Evolutionary conservation across 1,284 basidiomycete species (phyloP).

Genomic region (Athelia psychrophila): DNA sequence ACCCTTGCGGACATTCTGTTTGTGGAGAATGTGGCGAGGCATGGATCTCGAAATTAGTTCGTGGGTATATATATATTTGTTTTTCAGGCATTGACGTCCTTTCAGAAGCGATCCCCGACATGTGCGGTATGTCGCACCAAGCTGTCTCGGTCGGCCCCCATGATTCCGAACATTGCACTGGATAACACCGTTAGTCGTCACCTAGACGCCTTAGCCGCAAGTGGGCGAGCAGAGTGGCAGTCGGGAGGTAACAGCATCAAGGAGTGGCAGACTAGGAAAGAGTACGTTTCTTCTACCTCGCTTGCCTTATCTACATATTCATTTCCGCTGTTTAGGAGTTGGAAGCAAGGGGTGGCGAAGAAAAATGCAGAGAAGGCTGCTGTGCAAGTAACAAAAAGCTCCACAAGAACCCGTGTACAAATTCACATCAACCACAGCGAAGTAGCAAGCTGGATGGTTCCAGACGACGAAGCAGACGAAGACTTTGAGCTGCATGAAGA

Average conservation of each 20-base stretch:
- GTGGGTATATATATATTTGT: conserved; percentile 10
- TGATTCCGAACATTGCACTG: conserved; percentile 50
- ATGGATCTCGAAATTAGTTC: conserved; percentile 45
- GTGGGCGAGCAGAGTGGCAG: conserved; percentile 43
- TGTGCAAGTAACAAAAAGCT: background rate
- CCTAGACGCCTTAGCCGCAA: conserved; percentile 34
- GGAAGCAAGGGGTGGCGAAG: conserved; percentile 16
- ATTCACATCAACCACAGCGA: background rate
- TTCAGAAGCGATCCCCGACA: conserved; percentile 33
- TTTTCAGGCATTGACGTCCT: conserved; percentile 5
- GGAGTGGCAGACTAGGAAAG: conserved; percentile 44
- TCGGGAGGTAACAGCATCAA: conserved; percentile 34
- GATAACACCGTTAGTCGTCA: conserved; percentile 51
- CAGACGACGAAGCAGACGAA: conserved; percentile 5
- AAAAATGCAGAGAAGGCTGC: conserved; percentile 6
- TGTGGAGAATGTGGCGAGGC: conserved; percentile 51
- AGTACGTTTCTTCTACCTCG: conserved; percentile 33
- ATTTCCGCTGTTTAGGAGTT: conserved; percentile 16
- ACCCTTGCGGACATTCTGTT: conserved; percentile 56
- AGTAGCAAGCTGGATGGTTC: background rate
- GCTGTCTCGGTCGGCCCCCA: conserved; percentile 30
- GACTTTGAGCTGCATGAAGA: conserved; percentile 5
- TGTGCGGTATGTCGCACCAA: conserved; percentile 49
- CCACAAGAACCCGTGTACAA: background rate
- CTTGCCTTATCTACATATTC: background rate